Base-by-base conservation (phyloP, 2,329 filamentous ascomycete species). In the Exophiala aquamarina region DNA sequence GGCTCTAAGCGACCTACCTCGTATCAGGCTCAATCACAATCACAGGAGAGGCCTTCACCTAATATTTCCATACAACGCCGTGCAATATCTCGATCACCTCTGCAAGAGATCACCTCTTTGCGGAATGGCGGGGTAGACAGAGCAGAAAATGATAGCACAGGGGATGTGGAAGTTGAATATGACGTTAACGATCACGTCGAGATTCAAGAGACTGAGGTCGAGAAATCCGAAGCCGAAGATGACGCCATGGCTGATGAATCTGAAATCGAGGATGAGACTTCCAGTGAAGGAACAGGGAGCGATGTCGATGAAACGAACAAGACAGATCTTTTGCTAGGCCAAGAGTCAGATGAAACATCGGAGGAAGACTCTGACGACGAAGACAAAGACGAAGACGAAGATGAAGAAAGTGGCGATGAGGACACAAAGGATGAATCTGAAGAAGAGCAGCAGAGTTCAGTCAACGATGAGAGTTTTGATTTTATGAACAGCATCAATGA, bases 11-110 rank as follows among this genome's bases (percentile, higher is more conserved):
- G 31, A 11, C 14, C 41, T 11, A 26, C 23, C 6, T 26, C 23
- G 6, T 26, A 6, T 26, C 26, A 35, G 15, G 14, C 6, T n/a
- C 23, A 34, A 15, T 39, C 44, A 20, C 44, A 19, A 28, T 47
- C 36, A 19, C 49, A 57, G 26, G 50, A 56, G 32, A 44, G 43
- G 37, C 55, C 53, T 3, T 58, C 55, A n/a, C 55, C 55, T 5
- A 44, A 49, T 11, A 50, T 58, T 18, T 41, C 50, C 29, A 53
- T 57, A 32, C 47, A 53, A 26, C 52, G 18, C 13, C 47, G 48
- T 17, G 11, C 38, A 28, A 15, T 45, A 19, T 41, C 38, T 7
- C 41, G 36, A n/a, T 50, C 44, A 17, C 52, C 49, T 15, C 33
- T 55, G 41, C 28, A 44, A 23, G 49, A 52, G 31, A 40, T 49